phyloP scores from a whole-genome alignment of 176 grass and related monocot genomes.

The Rhynchospora pubera region DNA sequence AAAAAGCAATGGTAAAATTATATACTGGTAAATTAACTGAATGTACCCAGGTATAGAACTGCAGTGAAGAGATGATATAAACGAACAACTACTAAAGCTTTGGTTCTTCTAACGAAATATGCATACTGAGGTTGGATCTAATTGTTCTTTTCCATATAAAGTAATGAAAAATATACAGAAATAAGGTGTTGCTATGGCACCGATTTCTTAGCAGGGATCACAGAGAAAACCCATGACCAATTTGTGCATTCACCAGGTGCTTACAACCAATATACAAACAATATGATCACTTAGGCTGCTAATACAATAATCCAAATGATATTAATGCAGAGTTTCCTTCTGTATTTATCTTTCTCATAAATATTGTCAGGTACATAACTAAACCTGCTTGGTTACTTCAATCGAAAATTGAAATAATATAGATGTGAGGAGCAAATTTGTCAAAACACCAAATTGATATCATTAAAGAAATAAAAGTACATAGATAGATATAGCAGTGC shows the following conservation, averaged over 20 bases:
- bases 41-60: slow-evolving; percentile 2
- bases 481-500: not conserved
- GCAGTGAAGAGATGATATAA: slow-evolving; percentile 12
- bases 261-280: not conserved
- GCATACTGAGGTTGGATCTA: not conserved
- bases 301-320: not conserved
- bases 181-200: not conserved
- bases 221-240: not conserved
- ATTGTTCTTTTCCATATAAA: not conserved
- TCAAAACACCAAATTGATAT: not conserved
- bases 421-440: not conserved
- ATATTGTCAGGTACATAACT: not conserved
- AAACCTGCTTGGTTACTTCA: not conserved
- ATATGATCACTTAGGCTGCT: not conserved
- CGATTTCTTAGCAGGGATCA: not conserved
- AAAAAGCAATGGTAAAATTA: slow-evolving; percentile 7
- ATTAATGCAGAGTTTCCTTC: not conserved
- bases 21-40: slow-evolving; percentile 12
- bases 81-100: not conserved
- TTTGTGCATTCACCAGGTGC: not conserved
- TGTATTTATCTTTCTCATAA: not conserved
- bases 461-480: not conserved
- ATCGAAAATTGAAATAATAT: not conserved
- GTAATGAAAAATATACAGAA: not conserved
- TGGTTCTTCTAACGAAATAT: not conserved